Conservation (phyloP, 2,329 filamentous ascomycete genomes). For the Phyllosticta citriasiana region DNA sequence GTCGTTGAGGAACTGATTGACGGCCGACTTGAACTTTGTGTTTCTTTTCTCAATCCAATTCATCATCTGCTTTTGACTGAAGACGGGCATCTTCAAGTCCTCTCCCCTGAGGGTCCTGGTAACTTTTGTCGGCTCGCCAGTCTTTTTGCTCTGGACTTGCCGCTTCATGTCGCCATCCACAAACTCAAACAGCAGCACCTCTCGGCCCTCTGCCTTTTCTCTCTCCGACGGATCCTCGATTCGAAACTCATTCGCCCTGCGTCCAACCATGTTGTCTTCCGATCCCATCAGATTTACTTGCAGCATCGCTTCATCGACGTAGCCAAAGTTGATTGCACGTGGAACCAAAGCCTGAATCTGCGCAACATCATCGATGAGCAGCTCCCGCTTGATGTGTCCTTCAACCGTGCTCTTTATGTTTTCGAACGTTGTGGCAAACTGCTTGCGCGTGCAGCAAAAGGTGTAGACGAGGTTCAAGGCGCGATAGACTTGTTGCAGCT, state of each 20-base stretch:
- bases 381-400: conserved; percentile 60
- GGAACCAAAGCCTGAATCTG: conserved; percentile 71
- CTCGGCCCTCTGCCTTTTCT: conserved; percentile 37
- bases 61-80: conserved; percentile 85
- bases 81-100: conserved; percentile 82
- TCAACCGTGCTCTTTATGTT: conserved; percentile 80
- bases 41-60: conserved; percentile 84
- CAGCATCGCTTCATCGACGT: conserved; percentile 75
- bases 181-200: conserved; percentile 86
- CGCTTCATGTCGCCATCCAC: conserved; percentile 83
- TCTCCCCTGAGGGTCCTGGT: conserved; percentile 63
- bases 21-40: conserved; percentile 65
- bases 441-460: conserved; percentile 87
- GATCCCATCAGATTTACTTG: conserved; percentile 68
- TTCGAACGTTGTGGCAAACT: conserved; percentile 83
- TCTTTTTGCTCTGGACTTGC: conserved; percentile 62
- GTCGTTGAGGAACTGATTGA: conserved; percentile 66
- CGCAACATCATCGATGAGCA: conserved; percentile 71
- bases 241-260: conserved; percentile 36
- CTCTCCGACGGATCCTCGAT: conserved; percentile 21
- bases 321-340: conserved; percentile 68
- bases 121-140: conserved; percentile 60
- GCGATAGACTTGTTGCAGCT: conserved; percentile 64
- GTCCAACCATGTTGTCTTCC: conserved; percentile 54
- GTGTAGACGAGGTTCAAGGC: conserved; percentile 90